Percentiles rank a stretch among this genome's conserved stretches.
phyloP scores from a whole-genome alignment of 176 grass and related monocot species.

The Rhynchospora pubera region DNA sequence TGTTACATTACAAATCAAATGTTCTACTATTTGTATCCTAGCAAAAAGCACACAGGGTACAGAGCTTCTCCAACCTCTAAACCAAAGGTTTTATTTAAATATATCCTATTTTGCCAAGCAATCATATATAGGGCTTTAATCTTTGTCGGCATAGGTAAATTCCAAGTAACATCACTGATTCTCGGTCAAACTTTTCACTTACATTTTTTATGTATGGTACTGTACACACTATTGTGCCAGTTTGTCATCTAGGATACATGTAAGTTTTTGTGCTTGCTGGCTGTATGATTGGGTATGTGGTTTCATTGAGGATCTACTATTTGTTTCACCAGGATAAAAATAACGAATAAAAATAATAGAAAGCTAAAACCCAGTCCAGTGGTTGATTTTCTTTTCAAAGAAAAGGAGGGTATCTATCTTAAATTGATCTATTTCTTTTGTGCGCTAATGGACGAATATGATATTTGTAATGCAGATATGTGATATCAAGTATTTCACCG shows the following conservation, averaged over 20 bases:
- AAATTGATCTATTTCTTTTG: background rate
- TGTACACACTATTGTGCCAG: background rate
- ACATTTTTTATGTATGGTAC: background rate
- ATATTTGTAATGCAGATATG: slow-evolving; percentile 46
- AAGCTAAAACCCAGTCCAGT: background rate
- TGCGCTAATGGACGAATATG: background rate
- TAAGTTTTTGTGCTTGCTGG: background rate
- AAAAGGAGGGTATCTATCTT: background rate
- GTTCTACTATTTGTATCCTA: too few relatives aligned
- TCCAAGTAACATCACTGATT: too few relatives aligned
- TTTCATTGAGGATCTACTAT: background rate
- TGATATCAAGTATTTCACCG: slow-evolving; percentile 70
- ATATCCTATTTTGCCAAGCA: too few relatives aligned
- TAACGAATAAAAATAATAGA: background rate
- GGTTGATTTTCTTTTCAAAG: too few relatives aligned
- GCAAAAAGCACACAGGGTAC: too few relatives aligned
- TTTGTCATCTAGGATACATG: background rate
- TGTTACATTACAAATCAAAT: too few relatives aligned
- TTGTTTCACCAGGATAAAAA: background rate
- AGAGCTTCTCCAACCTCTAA: too few relatives aligned
- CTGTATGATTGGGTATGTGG: background rate
- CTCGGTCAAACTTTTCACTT: background rate
- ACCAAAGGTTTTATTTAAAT: too few relatives aligned
- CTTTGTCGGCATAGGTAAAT: too few relatives aligned
- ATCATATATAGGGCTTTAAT: too few relatives aligned